phyloP scores from a whole-genome alignment of 179 eudicot species.

The Spergularia azorica region DNA sequence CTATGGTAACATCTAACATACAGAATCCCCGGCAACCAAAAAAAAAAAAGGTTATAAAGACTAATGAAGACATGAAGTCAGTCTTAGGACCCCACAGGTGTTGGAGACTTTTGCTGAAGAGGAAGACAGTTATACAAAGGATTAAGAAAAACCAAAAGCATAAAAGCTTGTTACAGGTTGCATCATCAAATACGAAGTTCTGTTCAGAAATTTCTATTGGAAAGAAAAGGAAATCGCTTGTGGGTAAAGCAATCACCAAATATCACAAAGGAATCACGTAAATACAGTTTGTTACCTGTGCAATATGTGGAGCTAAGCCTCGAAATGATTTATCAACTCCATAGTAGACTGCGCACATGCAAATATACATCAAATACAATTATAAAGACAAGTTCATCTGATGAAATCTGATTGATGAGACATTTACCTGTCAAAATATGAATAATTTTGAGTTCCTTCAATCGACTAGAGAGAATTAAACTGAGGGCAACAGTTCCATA shows the following conservation, averaged over 20 bases:
- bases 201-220: too few relatives aligned
- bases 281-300: conserved; percentile 53
- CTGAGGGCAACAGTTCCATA: conserved; percentile 78
- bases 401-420: conserved; percentile 6
- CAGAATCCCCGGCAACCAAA: too few relatives aligned
- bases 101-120: too few relatives aligned
- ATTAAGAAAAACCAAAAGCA: not conserved
- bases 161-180: not conserved
- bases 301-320: conserved; percentile 88
- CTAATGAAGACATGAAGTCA: too few relatives aligned
- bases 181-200: too few relatives aligned
- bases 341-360: conserved; percentile 65
- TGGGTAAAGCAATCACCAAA: conserved; percentile 10
- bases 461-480: conserved; percentile 83
- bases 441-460: conserved; percentile 72
- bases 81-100: too few relatives aligned
- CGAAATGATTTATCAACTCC: conserved; percentile 69
- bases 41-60: too few relatives aligned
- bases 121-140: too few relatives aligned
- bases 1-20: too few relatives aligned
- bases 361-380: conserved; percentile 3
- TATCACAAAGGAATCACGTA: not conserved
- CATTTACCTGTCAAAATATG: conserved; percentile 72
- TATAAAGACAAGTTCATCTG: conserved; percentile 6
- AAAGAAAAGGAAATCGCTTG: not conserved